Evolutionary conservation across 2,329 filamentous ascomycete genomes (phyloP).

Genomic region (Xylariaceae sp.): DNA sequence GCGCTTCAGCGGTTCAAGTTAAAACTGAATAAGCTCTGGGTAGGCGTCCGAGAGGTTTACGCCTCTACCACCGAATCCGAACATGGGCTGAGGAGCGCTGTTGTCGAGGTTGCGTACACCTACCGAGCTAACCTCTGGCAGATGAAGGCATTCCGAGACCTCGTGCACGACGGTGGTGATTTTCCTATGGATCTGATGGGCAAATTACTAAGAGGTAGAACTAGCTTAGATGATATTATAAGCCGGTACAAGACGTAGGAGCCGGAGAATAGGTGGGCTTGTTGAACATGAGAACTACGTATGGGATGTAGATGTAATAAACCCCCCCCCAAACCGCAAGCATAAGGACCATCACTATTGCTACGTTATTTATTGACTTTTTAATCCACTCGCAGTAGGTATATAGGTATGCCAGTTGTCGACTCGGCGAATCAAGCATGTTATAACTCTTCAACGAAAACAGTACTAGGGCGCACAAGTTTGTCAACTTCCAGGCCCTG

Average conservation of each 20-base stretch:
- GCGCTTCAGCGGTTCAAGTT: constrained; percentile 17
- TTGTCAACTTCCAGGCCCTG: too few species aligned
- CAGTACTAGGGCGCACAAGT: too few species aligned
- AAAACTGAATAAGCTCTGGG: constrained; percentile 13
- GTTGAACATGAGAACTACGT: neutral
- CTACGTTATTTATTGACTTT: too few species aligned
- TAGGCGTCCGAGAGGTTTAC: constrained; percentile 26
- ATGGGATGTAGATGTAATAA: neutral
- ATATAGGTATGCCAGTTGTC: too few species aligned
- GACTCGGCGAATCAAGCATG: too few species aligned
- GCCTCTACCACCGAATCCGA: constrained; percentile 3
- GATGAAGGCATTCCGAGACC: constrained; percentile 14
- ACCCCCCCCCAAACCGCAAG: too few species aligned
- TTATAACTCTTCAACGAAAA: too few species aligned
- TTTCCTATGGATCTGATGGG: constrained; percentile 3
- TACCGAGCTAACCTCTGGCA: constrained; percentile 3
- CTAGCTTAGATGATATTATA: neutral
- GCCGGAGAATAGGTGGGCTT: neutral
- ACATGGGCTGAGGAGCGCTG: constrained; percentile 8
- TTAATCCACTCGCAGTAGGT: too few species aligned
- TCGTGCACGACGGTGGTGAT: constrained; percentile 14
- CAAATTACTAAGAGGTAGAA: neutral
- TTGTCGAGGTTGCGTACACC: neutral
- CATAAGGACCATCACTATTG: too few species aligned
- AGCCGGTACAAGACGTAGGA: neutral